Evolutionary conservation across 495 filamentous ascomycete species (phyloP), one percentile per base, ranked within the genome.

Genomic region (Recurvomyces mirabilis): DNA sequence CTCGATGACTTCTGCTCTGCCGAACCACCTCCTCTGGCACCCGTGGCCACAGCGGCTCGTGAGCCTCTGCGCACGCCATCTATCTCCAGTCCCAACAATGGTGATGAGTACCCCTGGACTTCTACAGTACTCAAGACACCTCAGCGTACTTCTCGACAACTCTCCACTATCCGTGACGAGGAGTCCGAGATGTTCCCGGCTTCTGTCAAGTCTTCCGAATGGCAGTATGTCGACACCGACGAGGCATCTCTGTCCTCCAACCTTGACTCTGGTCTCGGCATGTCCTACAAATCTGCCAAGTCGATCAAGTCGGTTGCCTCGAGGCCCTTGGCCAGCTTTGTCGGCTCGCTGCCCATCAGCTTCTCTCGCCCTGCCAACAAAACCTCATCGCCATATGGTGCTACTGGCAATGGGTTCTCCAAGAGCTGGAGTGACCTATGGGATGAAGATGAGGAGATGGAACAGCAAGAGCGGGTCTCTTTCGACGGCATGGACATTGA

Each of bases 351-450:
- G 40, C 87, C 87, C 34, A 82, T 70, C 78, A 31, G 73, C 74
- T 53, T 58, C 56, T 44, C 72, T 70, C 26, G 64, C 77, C 37
- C 74, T 78, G 3, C 33, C 28, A 38, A 9, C 33, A 54, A 54
- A 46, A 2, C 2, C 18, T 25, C 30, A 18, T 38, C 50, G 17
- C 51, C 49, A 12, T 52, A 49, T 28, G 38, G 47, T 15, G 75
- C 76, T 21, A 74, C 73, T 73, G 50, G 74, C 81, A 3, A 65
- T 74, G 15, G 82, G 13, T 54, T 87, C 10, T 91, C 87, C 21
- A 94, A 95, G 77, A 95, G 87, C 70, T 95, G 87, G 87, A 91
- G 86, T 54, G 87, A 95, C 64, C 70, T 95, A 52, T 95, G 84
- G 80, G 87, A 94, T 43, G 87, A 94, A 61, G 87, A 94, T 41